Evolutionary conservation across 1,139 yeast genomes (phyloP), one percentile per base, ranked within the genome.

Genomic region (Candida albicans): DNA sequence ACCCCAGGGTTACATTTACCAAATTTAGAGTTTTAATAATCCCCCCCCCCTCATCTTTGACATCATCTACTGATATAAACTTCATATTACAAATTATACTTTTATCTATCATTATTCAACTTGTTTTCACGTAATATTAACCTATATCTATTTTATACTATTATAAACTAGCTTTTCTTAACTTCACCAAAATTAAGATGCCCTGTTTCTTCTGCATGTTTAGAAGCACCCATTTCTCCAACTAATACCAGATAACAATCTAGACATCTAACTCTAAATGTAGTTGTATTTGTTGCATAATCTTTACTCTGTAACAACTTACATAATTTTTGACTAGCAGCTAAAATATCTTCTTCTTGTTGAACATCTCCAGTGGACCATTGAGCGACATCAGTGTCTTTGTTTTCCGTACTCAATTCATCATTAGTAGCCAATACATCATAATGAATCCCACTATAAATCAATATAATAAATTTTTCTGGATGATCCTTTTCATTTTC

Each of bases 361-460:
- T 61, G 48, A 1, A 74, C 71, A 7, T 59, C 64, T 25, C 62
- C 60, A 35, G 77, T 39, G 1, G 39, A 24, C 58, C 62, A 81
- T 5, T 73, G 67, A 0, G 78, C 65, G 28, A 56, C 50, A 50
- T 79, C 85, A 33, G 53, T 56, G 37, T 55, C 58, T 2, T 40
- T 18, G 6, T 58, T 61, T 2, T 50, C 40, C 2, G 46, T 56
- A 50, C 68, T 51, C 49, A 61, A 52, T 40, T 47, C 55, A 38
- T 62, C 56, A 18, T 75, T 68, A 36, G 73, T 56, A 9, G 75
- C 81, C 9, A 84, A 64, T 0, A 86, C 70, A 58, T 87, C 95
- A 58, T 86, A 87, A 62, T 87, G 96, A 40, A 87, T 77, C 1
- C 96, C 95, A 36, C 81, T 77, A 55, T 86, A 87, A 9, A 83